Conservation (phyloP, 1,139 yeast species). For the Blastobotrys capitulatus region DNA sequence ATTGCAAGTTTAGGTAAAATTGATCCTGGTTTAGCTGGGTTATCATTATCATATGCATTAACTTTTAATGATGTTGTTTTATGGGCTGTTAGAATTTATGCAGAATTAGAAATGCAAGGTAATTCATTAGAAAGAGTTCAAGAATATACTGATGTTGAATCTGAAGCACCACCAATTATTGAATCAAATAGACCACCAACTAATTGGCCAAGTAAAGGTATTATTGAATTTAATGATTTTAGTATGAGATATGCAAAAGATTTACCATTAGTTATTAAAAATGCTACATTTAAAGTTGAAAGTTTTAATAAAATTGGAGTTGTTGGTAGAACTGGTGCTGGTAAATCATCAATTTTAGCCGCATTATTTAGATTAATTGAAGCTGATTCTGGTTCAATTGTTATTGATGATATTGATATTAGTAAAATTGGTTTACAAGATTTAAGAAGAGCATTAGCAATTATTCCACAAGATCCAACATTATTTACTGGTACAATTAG, state of each 20-base stretch:
- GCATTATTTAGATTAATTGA: slow-evolving; percentile 91
- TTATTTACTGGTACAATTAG: slow-evolving; percentile 80
- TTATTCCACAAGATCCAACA: slow-evolving; percentile 94
- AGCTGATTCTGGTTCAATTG: slow-evolving; percentile 77
- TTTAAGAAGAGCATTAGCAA: slow-evolving; percentile 78
- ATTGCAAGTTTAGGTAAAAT: slow-evolving; percentile 55
- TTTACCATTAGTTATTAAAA: slow-evolving; percentile 81
- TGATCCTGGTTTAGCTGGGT: slow-evolving; percentile 95
- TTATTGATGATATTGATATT: slow-evolving; percentile 85
- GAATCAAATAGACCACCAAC: slow-evolving; percentile 66
- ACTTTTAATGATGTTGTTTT: slow-evolving; percentile 83
- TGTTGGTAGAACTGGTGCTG: slow-evolving; percentile 98
- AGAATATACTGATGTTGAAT: slow-evolving; percentile 78
- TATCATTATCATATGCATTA: slow-evolving; percentile 85
- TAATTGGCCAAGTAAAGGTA: slow-evolving; percentile 83
- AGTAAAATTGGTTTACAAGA: slow-evolving; percentile 75
- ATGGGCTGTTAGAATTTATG: slow-evolving; percentile 88
- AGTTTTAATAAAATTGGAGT: slow-evolving; percentile 86
- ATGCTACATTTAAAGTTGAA: slow-evolving; percentile 71
- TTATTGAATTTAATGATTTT: slow-evolving; percentile 65
- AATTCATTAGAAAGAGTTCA: slow-evolving; percentile 87
- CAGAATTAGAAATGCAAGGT: slow-evolving; percentile 90
- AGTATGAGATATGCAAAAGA: slow-evolving; percentile 85
- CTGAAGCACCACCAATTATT: slow-evolving; percentile 67
- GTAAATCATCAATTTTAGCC: slow-evolving; percentile 92